Evolutionary conservation across 768 basidiomycete species (phyloP), one percentile per base, ranked within the genome.

Genomic region (Astraeus odoratus): DNA sequence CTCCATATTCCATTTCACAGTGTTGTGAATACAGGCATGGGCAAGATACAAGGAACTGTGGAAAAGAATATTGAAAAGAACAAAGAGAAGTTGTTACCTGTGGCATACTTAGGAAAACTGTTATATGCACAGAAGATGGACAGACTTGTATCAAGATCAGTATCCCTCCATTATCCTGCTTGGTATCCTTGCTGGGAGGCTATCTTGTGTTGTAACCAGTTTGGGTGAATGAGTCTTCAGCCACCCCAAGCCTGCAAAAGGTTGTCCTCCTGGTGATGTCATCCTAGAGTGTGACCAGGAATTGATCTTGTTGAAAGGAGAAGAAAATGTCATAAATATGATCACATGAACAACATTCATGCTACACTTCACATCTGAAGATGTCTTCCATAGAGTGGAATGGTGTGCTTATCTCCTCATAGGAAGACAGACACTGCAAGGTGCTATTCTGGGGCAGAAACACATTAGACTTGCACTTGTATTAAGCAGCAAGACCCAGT

Each of bases 101-200:
- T n/a, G n/a, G n/a, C n/a, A n/a, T n/a, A n/a, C n/a, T n/a, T n/a
- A n/a, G n/a, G n/a, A n/a, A n/a, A n/a, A n/a, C n/a, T n/a, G n/a
- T n/a, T n/a, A n/a, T n/a, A n/a, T n/a, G n/a, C n/a, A n/a, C n/a
- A n/a, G n/a, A n/a, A n/a, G n/a, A n/a, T n/a, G n/a, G n/a, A n/a
- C n/a, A n/a, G 58, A 48, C 3, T 23, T 56, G 30, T 48, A 47
- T 35, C 3, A 35, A 2, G 66, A 67, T 39, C 66, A 61, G 61
- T 65, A 48, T 33, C 61, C 50, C 41, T 60, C 59, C 7, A 50
- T 62, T 20, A 62, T 67, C 39, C 23, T 61, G 0, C 23, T 66
- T 3, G 67, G 66, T 8, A 64, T 67, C 16, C 8, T 67, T 12
- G 43, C 57, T 40, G 53, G 51, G 8, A 63, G 66, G 15, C 25